Percentiles rank a stretch among this genome's conserved stretches.
Evolutionary conservation across 257 asterid genomes (phyloP).

Genomic region (Petunia axillaris): DNA sequence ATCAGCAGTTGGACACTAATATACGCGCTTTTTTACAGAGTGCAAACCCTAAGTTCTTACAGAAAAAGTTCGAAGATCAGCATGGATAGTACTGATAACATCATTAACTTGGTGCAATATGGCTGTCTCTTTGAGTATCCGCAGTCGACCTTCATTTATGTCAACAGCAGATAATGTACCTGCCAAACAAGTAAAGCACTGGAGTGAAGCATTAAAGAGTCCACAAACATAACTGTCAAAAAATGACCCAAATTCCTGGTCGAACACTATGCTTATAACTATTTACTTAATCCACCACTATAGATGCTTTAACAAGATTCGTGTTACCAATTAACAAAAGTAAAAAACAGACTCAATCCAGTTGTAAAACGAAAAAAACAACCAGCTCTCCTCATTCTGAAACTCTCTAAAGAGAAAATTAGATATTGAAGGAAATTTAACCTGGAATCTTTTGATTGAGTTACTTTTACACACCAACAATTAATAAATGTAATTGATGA

Average conservation of each 20-base stretch:
- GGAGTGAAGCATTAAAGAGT: neutral
- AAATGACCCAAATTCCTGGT: neutral
- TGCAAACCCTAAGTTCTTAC: conserved; percentile 44
- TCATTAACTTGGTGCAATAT: conserved; percentile 59
- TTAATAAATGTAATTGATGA: too few relatives aligned
- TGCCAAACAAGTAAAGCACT: conserved; percentile 37
- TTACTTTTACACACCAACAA: neutral
- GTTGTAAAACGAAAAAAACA: neutral
- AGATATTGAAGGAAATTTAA: neutral
- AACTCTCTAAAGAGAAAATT: neutral
- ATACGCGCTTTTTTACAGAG: neutral
- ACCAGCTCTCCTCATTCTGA: conserved; percentile 11
- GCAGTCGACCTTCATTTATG: conserved; percentile 78
- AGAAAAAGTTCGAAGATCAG: conserved; percentile 69
- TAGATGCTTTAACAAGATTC: neutral
- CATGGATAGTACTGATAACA: conserved; percentile 64
- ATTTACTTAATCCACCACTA: neutral
- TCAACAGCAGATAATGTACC: conserved; percentile 83
- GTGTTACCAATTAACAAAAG: neutral
- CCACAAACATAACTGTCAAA: neutral
- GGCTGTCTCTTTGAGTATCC: conserved; percentile 93
- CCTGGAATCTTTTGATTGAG: conserved; percentile 9
- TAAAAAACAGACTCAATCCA: neutral
- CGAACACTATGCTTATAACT: neutral
- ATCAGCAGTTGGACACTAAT: neutral